Percentiles rank a stretch among this genome's conserved stretches.
phyloP scores from a whole-genome alignment of 2,329 filamentous ascomycete genomes.

The Hypoxylon sp. region DNA sequence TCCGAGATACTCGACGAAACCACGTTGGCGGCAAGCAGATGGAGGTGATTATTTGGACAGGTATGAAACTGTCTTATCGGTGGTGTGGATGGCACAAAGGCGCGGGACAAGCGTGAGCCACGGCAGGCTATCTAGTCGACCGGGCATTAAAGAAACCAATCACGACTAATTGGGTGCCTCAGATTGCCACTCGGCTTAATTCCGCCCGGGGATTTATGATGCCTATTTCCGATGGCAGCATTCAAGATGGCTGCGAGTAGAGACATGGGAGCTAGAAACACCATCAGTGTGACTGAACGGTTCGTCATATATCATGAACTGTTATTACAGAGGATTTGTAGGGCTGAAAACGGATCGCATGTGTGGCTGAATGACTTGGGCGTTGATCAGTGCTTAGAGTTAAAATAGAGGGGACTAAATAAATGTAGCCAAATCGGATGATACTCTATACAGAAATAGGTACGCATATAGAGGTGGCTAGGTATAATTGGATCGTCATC shows the following conservation, averaged over 20 bases:
- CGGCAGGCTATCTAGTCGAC: conserved; percentile 1
- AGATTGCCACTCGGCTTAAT: conserved; percentile 13
- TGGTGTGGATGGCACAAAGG: conserved; percentile 5
- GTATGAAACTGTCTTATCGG: conserved; percentile 12
- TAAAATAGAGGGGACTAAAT: no score
- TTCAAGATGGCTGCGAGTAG: no score
- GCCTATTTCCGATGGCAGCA: conserved; percentile 18
- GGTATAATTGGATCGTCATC: background rate
- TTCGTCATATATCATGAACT: conserved; percentile 6
- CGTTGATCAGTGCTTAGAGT: no score
- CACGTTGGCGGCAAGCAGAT: conserved; percentile 11
- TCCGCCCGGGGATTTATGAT: conserved; percentile 2
- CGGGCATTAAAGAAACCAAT: conserved; percentile 18
- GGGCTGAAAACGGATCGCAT: no score
- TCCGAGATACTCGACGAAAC: conserved; percentile 30
- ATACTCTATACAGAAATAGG: no score
- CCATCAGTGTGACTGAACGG: conserved; percentile 4
- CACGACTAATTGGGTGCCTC: conserved; percentile 3
- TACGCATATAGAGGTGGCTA: background rate
- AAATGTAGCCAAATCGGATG: no score
- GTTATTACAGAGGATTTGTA: conserved; percentile 28
- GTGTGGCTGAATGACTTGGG: conserved; percentile 30
- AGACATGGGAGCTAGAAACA: no score
- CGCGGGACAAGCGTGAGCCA: conserved; percentile 5
- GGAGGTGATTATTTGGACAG: conserved; percentile 7